phyloP scores from a whole-genome alignment of 306 rosid genomes.

The Luffa acutangula region DNA sequence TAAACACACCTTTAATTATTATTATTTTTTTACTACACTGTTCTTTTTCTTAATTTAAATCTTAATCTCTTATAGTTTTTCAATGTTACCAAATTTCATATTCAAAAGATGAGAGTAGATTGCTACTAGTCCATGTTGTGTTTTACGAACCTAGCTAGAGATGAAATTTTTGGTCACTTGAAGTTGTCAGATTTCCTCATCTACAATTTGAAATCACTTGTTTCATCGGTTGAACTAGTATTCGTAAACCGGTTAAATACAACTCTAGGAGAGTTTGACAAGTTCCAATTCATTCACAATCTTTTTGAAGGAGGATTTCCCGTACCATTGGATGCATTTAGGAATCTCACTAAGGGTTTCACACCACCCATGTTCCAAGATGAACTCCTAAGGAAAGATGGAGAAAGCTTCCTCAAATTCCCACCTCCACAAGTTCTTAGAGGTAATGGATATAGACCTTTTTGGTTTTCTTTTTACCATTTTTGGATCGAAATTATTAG shows the following conservation, averaged over 20 bases:
- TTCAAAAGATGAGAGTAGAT: slow-evolving; percentile 41
- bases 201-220: slow-evolving; percentile 44
- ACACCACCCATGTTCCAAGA: slow-evolving; percentile 47
- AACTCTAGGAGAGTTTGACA: slow-evolving; percentile 47
- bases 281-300: slow-evolving; percentile 37
- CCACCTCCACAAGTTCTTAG: slow-evolving; percentile 67
- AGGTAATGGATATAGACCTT: slow-evolving; percentile 21
- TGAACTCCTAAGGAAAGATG: slow-evolving; percentile 52
- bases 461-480: too few species aligned
- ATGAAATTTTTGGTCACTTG: slow-evolving; percentile 68
- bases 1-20: too few species aligned
- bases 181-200: slow-evolving; percentile 69
- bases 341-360: slow-evolving; percentile 30
- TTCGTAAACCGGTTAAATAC: slow-evolving; percentile 36
- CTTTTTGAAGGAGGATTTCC: slow-evolving; percentile 67
- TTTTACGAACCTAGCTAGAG: slow-evolving; percentile 66
- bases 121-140: slow-evolving; percentile 22
- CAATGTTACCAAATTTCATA: slow-evolving; percentile 15
- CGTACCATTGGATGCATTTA: slow-evolving; percentile 31
- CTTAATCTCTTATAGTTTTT: not conserved
- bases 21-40: too few species aligned
- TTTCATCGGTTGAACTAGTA: slow-evolving; percentile 49
- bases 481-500: too few species aligned
- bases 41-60: too few species aligned
- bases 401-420: slow-evolving; percentile 40